These are phyloP conservation scores for Podaxis mareebaensis DNA, from an alignment of 768 basidiomycete species.

Conservation along the genomic window DNA sequence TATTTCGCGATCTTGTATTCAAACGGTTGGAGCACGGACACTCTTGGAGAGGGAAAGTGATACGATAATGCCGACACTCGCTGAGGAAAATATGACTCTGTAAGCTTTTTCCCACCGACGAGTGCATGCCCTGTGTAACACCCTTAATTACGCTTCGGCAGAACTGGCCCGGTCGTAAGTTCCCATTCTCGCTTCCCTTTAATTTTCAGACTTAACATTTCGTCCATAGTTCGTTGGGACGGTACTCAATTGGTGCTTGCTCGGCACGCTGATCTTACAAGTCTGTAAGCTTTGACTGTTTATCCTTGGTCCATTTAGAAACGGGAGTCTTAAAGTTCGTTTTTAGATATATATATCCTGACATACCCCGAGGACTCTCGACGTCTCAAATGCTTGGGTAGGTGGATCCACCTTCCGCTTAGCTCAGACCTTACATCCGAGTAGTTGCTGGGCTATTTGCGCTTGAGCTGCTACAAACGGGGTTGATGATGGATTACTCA, in stretches of 20 bases:
- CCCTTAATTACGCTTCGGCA: neutral
- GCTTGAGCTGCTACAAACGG: conserved; percentile 12
- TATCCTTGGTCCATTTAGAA: neutral
- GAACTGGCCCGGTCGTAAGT: conserved; percentile 12
- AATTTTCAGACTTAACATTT: neutral
- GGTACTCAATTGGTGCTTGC: conserved; percentile 10
- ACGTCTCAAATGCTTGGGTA: conserved; percentile 8
- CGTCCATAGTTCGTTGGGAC: conserved; percentile 8
- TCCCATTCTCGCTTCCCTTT: neutral
- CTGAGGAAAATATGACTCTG: neutral
- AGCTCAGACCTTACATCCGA: no score
- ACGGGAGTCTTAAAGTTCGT: neutral
- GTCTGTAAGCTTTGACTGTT: neutral
- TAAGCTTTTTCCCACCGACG: neutral
- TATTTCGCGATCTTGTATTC: neutral
- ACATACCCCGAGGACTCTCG: conserved; percentile 13
- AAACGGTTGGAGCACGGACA: neutral
- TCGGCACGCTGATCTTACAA: conserved; percentile 10
- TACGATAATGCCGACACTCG: neutral
- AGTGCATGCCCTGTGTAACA: neutral
- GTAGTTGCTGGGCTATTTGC: conserved; percentile 10
- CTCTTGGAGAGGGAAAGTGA: neutral
- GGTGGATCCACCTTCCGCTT: neutral
- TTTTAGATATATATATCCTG: conserved; percentile 5
- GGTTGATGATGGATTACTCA: conserved; percentile 12